Evolutionary conservation across 192 early-diverging fungal genomes (phyloP).

Genomic region (Umbelopsis sp.): DNA sequence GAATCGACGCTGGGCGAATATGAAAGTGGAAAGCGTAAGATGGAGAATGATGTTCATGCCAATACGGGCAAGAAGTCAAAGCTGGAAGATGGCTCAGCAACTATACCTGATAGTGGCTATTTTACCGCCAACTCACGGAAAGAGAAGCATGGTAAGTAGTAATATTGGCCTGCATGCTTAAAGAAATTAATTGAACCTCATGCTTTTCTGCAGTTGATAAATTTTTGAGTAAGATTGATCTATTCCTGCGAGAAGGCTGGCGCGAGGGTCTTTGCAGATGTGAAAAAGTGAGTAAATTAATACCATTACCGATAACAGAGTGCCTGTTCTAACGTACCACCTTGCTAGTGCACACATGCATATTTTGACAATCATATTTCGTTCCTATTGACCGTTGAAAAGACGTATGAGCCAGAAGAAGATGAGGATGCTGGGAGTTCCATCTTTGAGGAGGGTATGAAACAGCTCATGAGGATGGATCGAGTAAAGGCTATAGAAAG

Average conservation of each 20-base stretch:
- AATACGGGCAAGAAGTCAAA: too few species aligned
- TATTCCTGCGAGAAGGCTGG: constrained; percentile 78
- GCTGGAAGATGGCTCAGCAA: too few species aligned
- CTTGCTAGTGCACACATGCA: constrained; percentile 11
- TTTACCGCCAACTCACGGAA: too few species aligned
- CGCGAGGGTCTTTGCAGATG: constrained; percentile 75
- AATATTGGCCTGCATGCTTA: too few species aligned
- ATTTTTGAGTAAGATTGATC: constrained; percentile 41
- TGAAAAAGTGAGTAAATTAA: constrained; percentile 32
- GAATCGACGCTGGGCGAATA: not conserved
- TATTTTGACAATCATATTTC: constrained; percentile 39
- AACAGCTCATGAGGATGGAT: constrained; percentile 71
- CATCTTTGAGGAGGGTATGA: constrained; percentile 77
- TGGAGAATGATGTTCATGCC: not conserved
- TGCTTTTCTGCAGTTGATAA: not conserved
- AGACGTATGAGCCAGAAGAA: constrained; percentile 75
- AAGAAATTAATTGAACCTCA: too few species aligned
- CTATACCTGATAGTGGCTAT: too few species aligned
- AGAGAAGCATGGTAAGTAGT: too few species aligned
- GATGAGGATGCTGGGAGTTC: constrained; percentile 72
- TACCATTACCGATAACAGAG: too few species aligned
- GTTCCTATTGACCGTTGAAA: constrained; percentile 66
- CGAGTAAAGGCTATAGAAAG: constrained; percentile 76
- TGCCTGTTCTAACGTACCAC: not conserved
- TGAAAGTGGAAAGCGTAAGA: constrained; percentile 22